These are phyloP conservation scores for Ophiostoma triangulosporum DNA, from an alignment of 2,329 filamentous ascomycete genomes.

Conservation along the genomic window DNA sequence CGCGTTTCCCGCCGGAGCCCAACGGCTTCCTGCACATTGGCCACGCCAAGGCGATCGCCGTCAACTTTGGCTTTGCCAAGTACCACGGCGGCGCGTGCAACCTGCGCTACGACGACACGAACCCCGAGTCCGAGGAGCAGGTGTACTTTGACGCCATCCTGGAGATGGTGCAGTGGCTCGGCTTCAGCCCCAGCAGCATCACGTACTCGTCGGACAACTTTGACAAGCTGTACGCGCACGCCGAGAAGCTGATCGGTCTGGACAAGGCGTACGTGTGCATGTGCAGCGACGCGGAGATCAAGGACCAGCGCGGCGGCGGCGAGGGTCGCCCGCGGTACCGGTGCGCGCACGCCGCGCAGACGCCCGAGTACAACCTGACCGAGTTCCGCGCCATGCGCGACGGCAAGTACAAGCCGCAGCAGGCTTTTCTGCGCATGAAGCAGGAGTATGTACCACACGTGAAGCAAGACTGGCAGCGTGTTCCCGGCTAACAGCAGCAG, in stretches of 20 bases:
- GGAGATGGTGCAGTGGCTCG: conserved; percentile 77
- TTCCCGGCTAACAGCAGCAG: conserved; percentile 1
- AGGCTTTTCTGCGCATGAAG: conserved; percentile 87
- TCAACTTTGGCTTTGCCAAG: conserved; percentile 91
- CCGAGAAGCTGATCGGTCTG: conserved; percentile 65
- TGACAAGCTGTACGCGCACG: conserved; percentile 72
- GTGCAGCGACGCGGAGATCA: conserved; percentile 70
- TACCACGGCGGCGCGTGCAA: conserved; percentile 53
- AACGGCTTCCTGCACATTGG: conserved; percentile 92
- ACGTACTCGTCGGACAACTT: conserved; percentile 91
- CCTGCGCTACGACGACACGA: conserved; percentile 60
- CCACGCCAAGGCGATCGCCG: conserved; percentile 86
- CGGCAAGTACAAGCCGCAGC: conserved; percentile 75
- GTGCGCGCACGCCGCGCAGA: conserved; percentile 66
- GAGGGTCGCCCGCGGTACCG: conserved; percentile 58
- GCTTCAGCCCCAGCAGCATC: conserved; percentile 62
- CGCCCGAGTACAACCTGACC: conserved; percentile 55
- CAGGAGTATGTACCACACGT: conserved; percentile 33
- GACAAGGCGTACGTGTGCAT: conserved; percentile 76
- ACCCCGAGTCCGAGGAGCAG: conserved; percentile 86
- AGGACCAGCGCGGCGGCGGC: conserved; percentile 69
- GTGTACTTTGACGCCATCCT: conserved; percentile 80
- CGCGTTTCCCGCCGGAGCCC: conserved; percentile 72
- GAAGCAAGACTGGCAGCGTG: not conserved
- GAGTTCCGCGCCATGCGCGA: conserved; percentile 87